Evolutionary conservation across 1,284 basidiomycete genomes (phyloP).

Genomic region (Ceratorhiza oryzae-sativae): DNA sequence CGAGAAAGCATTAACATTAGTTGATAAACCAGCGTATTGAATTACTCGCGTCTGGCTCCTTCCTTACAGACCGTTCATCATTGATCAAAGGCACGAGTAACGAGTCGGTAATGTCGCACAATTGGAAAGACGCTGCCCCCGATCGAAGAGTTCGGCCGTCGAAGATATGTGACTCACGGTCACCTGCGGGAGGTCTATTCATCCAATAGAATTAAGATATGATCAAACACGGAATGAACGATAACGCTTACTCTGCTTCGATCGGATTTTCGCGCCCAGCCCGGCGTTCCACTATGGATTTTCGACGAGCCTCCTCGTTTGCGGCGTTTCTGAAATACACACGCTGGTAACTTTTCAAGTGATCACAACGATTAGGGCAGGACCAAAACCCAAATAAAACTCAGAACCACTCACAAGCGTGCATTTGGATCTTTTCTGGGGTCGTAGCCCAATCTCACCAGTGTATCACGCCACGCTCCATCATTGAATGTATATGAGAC

Average conservation of each 20-base stretch:
- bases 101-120: constrained; percentile 89
- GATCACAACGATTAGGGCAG: not conserved
- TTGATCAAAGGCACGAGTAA: constrained; percentile 82
- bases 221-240: constrained; percentile 37
- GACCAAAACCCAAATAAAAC: not conserved
- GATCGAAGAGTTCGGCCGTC: constrained; percentile 81
- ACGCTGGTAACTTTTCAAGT: constrained; percentile 49
- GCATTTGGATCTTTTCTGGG: constrained; percentile 75
- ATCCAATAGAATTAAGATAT: constrained; percentile 14
- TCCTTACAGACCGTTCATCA: constrained; percentile 68
- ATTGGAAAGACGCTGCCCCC: constrained; percentile 65
- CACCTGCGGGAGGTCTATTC: constrained; percentile 44
- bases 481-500: constrained; percentile 90
- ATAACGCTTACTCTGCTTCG: constrained; percentile 41
- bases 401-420: constrained; percentile 64
- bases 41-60: constrained; percentile 71
- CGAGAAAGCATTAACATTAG: not conserved
- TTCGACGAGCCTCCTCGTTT: constrained; percentile 32
- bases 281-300: constrained; percentile 30
- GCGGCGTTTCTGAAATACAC: constrained; percentile 42
- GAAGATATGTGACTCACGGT: constrained; percentile 78
- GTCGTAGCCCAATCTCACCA: constrained; percentile 89
- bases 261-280: not conserved
- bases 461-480: constrained; percentile 91
- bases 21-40: not conserved